Conservation (phyloP, 257 asterid genomes). For the Ehretia macrophylla region DNA sequence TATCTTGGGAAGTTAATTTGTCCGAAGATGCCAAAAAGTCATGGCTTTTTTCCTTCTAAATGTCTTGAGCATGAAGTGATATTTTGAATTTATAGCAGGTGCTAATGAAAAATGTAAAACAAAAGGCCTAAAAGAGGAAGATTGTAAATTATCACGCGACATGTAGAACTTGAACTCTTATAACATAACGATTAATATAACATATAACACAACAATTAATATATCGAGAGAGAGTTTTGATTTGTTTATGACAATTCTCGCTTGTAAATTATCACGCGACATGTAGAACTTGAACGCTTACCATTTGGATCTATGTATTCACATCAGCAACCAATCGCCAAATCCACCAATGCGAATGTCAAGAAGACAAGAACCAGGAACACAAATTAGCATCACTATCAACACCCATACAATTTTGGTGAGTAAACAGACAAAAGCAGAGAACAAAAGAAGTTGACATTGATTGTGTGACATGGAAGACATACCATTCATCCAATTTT, state of each 20-base stretch:
- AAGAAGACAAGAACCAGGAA: slow-evolving; percentile 6
- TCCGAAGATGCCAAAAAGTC: too few relatives aligned
- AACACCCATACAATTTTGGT: not conserved
- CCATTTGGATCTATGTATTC: slow-evolving; percentile 29
- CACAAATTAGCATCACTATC: not conserved
- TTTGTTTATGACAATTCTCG: too few relatives aligned
- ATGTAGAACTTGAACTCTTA: not conserved
- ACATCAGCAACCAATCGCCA: slow-evolving; percentile 10
- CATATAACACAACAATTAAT: too few relatives aligned
- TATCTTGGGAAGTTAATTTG: too few relatives aligned
- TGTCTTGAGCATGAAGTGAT: too few relatives aligned
- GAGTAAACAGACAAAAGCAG: not conserved
- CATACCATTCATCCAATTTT: slow-evolving; percentile 34
- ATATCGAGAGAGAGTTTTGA: too few relatives aligned
- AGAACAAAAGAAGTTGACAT: not conserved
- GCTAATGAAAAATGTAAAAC: not conserved
- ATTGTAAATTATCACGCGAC: not conserved
- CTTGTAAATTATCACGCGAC: not conserved
- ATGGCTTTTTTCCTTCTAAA: too few relatives aligned
- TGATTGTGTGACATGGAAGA: not conserved
- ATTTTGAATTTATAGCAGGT: too few relatives aligned
- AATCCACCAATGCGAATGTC: slow-evolving; percentile 1
- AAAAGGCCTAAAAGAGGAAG: not conserved
- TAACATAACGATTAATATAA: too few relatives aligned
- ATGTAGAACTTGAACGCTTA: slow-evolving; percentile 2